Conservation (phyloP, 805 yeast genomes). For the Starmerella tilneyi region DNA sequence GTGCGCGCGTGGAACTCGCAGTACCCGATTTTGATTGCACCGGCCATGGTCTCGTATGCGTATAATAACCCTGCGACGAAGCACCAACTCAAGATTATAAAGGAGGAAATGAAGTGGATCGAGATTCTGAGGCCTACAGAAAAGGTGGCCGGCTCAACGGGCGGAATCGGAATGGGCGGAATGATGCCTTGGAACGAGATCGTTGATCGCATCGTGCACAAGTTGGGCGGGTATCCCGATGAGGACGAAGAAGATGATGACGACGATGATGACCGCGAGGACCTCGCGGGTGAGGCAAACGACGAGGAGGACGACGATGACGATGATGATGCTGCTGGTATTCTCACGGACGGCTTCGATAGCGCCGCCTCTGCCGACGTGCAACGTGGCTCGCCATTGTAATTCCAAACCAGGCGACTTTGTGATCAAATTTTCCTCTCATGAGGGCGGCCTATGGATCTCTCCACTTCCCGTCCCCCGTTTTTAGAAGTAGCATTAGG, state of each 20-base stretch:
- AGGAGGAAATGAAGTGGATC: constrained; percentile 91
- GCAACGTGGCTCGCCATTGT: constrained; percentile 17
- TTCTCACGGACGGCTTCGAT: constrained; percentile 13
- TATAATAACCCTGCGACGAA: constrained; percentile 83
- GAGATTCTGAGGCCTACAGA: constrained; percentile 91
- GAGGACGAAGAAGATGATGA: constrained; percentile 43
- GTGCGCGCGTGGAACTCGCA: constrained; percentile 93
- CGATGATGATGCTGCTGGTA: constrained; percentile 30
- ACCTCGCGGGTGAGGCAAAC: constrained; percentile 26
- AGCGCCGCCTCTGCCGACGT: neutral
- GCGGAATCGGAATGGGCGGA: constrained; percentile 99
- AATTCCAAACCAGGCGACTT: no score
- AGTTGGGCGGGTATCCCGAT: constrained; percentile 53
- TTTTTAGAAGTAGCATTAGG: no score
- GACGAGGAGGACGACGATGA: constrained; percentile 43
- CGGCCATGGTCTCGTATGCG: constrained; percentile 90
- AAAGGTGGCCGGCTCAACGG: constrained; percentile 83
- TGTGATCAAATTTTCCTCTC: no score
- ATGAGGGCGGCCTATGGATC: no score
- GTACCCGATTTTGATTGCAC: constrained; percentile 81
- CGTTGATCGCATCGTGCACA: constrained; percentile 70
- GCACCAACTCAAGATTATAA: constrained; percentile 62
- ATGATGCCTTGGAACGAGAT: constrained; percentile 97
- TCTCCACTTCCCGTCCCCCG: no score
- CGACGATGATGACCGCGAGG: constrained; percentile 37